Evolutionary conservation across 495 filamentous ascomycete genomes (phyloP).

Genomic region (Bathelium albidoporum): DNA sequence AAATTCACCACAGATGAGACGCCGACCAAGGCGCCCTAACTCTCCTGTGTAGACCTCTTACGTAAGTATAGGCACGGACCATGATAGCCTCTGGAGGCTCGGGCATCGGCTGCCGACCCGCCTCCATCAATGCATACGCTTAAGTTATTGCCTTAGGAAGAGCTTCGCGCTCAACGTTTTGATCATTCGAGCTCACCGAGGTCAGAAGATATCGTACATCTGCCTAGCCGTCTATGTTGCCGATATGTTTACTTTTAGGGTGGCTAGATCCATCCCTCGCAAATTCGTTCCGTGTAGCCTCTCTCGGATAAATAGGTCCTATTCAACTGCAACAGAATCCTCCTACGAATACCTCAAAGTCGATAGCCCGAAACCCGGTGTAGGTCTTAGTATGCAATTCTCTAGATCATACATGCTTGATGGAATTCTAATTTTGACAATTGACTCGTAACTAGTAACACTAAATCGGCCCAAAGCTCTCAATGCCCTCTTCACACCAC

Average conservation of each 20-base stretch:
- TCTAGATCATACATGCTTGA: not conserved
- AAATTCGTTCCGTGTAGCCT: conserved; percentile 37
- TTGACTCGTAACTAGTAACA: no score
- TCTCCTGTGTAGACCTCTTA: not conserved
- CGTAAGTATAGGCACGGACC: not conserved
- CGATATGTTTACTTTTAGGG: not conserved
- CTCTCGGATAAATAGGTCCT: conserved; percentile 34
- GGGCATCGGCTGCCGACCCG: not conserved
- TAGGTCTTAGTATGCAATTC: conserved; percentile 62
- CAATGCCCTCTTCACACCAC: conserved; percentile 80
- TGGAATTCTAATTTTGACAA: no score
- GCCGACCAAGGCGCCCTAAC: not conserved
- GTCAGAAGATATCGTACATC: no score
- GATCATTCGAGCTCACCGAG: no score
- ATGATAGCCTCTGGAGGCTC: not conserved
- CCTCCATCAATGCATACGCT: no score
- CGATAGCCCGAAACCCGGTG: conserved; percentile 73
- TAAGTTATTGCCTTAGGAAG: no score
- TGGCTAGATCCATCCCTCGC: conserved; percentile 48
- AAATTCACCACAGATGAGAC: no score
- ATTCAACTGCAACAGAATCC: conserved; percentile 45
- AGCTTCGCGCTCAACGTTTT: no score
- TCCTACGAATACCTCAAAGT: conserved; percentile 73
- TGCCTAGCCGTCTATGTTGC: not conserved
- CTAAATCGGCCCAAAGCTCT: conserved; percentile 89